Percentiles rank a stretch among this genome's conserved stretches.
These are phyloP conservation scores for Nannochloris sp. DNA, from an alignment of 139 green algal genomes.

Conservation along the genomic window DNA sequence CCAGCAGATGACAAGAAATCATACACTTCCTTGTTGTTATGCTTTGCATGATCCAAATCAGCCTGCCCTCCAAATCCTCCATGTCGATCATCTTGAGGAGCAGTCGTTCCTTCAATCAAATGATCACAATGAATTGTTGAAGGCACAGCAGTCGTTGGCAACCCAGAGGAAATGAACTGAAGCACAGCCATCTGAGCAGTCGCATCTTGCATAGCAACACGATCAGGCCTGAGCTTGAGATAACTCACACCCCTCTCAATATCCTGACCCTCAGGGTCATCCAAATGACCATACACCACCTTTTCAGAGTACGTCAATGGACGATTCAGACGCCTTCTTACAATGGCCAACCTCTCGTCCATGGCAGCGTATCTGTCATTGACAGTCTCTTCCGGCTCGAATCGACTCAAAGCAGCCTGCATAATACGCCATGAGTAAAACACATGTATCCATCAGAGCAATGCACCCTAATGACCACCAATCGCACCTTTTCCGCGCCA, in stretches of 20 bases:
- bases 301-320: constrained; percentile 88
- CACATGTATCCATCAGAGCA: neutral
- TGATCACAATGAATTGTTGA: constrained; percentile 95
- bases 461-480: neutral
- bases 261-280: constrained; percentile 77
- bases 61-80: constrained; percentile 5
- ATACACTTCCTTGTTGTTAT: constrained; percentile 87
- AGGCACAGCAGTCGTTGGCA: constrained; percentile 80
- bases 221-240: constrained; percentile 78
- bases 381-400: constrained; percentile 65
- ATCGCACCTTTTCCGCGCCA: constrained; percentile 30
- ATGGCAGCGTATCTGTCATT: constrained; percentile 86
- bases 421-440: neutral
- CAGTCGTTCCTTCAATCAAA: constrained; percentile 91
- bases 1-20: constrained; percentile 83
- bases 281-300: constrained; percentile 91
- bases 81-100: constrained; percentile 70
- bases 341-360: constrained; percentile 63
- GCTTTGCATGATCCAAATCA: constrained; percentile 1
- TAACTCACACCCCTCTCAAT: constrained; percentile 79
- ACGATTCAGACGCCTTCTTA: constrained; percentile 72
- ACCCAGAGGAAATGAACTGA: constrained; percentile 90
- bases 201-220: constrained; percentile 93
- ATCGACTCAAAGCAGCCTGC: constrained; percentile 71
- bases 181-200: constrained; percentile 95